These are phyloP conservation scores for Globisporangium nodosum DNA, from an alignment of 352 stramenopile species.

Conservation along the genomic window DNA sequence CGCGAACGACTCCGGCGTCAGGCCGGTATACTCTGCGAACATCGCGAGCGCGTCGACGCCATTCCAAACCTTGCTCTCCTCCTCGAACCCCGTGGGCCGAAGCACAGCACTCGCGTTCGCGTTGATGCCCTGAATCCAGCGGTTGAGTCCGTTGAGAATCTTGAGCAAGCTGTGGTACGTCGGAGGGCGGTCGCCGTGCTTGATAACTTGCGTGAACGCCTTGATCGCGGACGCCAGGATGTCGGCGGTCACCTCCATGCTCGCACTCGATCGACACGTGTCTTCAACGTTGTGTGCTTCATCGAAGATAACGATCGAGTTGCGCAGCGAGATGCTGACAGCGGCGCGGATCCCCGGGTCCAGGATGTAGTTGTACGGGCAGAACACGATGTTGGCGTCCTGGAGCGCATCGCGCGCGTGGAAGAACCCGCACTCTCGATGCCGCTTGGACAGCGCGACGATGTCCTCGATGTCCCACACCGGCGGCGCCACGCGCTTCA, in stretches of 20 bases:
- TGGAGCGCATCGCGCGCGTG: constrained; percentile 41
- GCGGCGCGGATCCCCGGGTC: constrained; percentile 69
- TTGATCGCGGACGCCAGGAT: constrained; percentile 43
- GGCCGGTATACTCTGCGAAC: constrained; percentile 53
- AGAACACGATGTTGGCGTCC: constrained; percentile 77
- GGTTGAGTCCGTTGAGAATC: constrained; percentile 53
- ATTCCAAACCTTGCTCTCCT: constrained; percentile 69
- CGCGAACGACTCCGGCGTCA: constrained; percentile 42
- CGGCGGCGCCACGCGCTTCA: constrained; percentile 38
- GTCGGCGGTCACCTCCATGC: constrained; percentile 61
- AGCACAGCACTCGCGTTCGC: constrained; percentile 37
- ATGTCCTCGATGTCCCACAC: constrained; percentile 88
- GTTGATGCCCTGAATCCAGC: constrained; percentile 51
- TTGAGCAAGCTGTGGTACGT: constrained; percentile 44
- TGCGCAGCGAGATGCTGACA: constrained; percentile 62
- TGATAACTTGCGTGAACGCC: constrained; percentile 63
- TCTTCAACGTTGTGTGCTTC: constrained; percentile 88
- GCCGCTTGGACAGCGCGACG: constrained; percentile 59
- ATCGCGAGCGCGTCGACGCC: constrained; percentile 62
- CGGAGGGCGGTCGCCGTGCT: constrained; percentile 44
- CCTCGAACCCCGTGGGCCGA: constrained; percentile 52
- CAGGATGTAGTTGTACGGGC: constrained; percentile 87
- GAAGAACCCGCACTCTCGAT: constrained; percentile 81
- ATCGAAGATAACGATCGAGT: constrained; percentile 78
- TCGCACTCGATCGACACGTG: constrained; percentile 73